Evolutionary conservation across 2,329 filamentous ascomycete genomes (phyloP).

Genomic region (Diaporthe caulivora): DNA sequence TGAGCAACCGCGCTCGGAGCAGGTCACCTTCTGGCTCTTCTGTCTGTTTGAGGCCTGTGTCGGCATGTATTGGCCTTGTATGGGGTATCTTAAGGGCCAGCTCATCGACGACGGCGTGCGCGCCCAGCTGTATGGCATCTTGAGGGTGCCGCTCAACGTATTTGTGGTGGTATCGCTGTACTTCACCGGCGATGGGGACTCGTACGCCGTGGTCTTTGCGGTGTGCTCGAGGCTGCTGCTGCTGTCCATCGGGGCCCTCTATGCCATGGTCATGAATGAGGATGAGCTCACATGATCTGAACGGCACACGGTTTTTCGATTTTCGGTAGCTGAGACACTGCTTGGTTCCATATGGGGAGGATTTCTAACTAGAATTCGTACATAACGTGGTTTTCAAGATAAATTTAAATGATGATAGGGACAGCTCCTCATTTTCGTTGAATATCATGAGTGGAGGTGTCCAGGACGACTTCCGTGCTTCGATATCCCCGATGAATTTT

Average conservation of each 20-base stretch:
- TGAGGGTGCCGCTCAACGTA: constrained; percentile 69
- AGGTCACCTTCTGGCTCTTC: constrained; percentile 64
- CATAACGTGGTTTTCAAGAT: no score
- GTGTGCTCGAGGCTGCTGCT: constrained; percentile 49
- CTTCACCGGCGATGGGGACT: constrained; percentile 48
- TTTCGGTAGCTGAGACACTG: neutral
- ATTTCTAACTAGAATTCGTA: no score
- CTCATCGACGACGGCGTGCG: constrained; percentile 65
- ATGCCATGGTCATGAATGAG: constrained; percentile 44
- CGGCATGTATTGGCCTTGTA: constrained; percentile 67
- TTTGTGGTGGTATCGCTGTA: constrained; percentile 65
- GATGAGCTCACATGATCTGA: constrained; percentile 39
- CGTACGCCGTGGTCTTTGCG: constrained; percentile 47
- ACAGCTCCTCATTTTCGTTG: no score
- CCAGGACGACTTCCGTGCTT: no score
- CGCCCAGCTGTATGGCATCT: constrained; percentile 65
- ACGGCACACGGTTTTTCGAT: neutral
- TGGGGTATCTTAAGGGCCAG: constrained; percentile 64
- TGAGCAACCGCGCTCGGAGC: constrained; percentile 51
- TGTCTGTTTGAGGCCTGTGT: constrained; percentile 68
- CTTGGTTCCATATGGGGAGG: no score
- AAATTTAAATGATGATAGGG: no score
- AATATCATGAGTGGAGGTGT: no score
- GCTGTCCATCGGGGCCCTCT: constrained; percentile 46
- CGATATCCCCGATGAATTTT: no score